Evolutionary conservation across 108 stramenopile species (phyloP).

Genomic region (Tribonema minus): DNA sequence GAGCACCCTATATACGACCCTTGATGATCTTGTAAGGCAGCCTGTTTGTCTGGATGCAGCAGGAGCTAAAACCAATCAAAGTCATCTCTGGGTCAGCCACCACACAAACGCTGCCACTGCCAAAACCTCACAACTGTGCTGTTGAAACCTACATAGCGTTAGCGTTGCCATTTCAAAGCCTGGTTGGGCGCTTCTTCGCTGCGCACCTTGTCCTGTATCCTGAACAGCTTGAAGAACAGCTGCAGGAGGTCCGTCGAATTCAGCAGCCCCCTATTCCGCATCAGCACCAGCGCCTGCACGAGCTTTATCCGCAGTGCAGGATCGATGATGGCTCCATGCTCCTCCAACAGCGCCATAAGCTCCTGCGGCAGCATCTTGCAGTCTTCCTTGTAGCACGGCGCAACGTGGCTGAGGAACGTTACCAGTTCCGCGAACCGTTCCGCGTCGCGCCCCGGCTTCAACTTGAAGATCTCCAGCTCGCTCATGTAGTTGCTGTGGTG

Average conservation of each 20-base stretch:
- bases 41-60: no score
- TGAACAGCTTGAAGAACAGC: slow-evolving; percentile 84
- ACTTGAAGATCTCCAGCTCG: slow-evolving; percentile 49
- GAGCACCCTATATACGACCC: no score
- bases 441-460: slow-evolving; percentile 65
- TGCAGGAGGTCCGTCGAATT: slow-evolving; percentile 74
- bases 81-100: no score
- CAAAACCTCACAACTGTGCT: no score
- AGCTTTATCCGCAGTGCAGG: slow-evolving; percentile 77
- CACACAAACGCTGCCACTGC: no score
- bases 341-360: slow-evolving; percentile 72
- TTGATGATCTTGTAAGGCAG: no score
- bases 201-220: no score
- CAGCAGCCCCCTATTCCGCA: slow-evolving; percentile 79
- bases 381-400: slow-evolving; percentile 64
- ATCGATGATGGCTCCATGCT: slow-evolving; percentile 57
- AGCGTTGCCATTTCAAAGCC: no score
- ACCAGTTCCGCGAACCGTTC: slow-evolving; percentile 69
- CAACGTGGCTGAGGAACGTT: slow-evolving; percentile 64
- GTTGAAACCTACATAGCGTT: no score
- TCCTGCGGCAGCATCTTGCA: slow-evolving; percentile 64
- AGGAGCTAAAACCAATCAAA: no score
- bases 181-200: no score
- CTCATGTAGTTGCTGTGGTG: slow-evolving; percentile 29
- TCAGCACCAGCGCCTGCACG: slow-evolving; percentile 78